Evolutionary conservation across 1,284 basidiomycete genomes (phyloP).

Genomic region (Amylostereum areolatum): DNA sequence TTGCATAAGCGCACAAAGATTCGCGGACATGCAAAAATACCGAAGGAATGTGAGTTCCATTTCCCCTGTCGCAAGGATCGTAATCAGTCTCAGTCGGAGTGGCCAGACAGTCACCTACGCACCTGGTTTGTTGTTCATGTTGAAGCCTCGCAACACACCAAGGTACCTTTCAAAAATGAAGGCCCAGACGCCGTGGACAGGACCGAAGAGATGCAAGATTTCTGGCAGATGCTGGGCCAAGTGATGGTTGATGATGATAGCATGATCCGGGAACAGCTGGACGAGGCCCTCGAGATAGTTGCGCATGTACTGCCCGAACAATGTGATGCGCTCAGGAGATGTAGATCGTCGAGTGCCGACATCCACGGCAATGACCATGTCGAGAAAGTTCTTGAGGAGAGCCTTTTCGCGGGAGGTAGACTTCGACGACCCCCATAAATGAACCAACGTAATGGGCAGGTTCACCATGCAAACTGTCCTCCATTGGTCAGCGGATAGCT

Average conservation of each 20-base stretch:
- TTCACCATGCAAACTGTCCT: not conserved
- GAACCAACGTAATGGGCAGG: not conserved
- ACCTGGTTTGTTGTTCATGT: conserved; percentile 28
- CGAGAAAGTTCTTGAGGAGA: not conserved
- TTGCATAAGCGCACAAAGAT: no score
- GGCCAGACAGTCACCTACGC: no score
- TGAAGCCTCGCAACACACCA: conserved; percentile 24
- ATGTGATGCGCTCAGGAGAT: no score
- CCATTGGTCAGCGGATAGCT: not conserved
- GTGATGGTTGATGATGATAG: not conserved
- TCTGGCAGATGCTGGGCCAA: not conserved
- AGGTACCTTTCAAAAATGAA: conserved; percentile 29
- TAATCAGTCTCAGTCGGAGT: no score
- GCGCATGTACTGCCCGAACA: not conserved
- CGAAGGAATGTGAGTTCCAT: no score
- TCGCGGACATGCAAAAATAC: no score
- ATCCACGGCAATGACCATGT: not conserved
- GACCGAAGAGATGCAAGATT: conserved; percentile 15
- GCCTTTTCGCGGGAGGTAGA: not conserved
- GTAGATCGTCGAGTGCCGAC: no score
- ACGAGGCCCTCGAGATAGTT: not conserved
- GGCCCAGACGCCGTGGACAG: conserved; percentile 26
- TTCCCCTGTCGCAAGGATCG: no score
- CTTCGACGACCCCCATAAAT: not conserved
- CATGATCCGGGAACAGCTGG: not conserved